Base-by-base conservation (phyloP, 2,329 filamentous ascomycete genomes). In the Dactylella cylindrospora region DNA sequence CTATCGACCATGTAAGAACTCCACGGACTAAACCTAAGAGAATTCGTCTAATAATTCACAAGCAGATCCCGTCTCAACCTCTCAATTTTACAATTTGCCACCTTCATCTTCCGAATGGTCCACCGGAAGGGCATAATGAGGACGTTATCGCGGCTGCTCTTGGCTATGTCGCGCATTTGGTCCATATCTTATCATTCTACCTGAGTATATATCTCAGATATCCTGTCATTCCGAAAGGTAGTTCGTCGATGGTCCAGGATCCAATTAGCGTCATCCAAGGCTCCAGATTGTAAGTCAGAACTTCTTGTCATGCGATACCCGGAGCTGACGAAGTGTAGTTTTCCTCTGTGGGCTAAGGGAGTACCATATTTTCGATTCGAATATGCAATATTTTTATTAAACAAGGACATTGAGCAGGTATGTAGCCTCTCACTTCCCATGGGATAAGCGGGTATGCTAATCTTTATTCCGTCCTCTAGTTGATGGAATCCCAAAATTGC, bases 371-470 rank as follows among this genome's bases (percentile, higher is more conserved):
- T 91, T 75, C 84, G 91, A 2, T 97, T 97, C 72, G 91, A 97
- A 69, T 98, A 97, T 72, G 93, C 79, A 8, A 93, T 95, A 71
- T 98, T 97, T 69, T 76, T 97, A n/a, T 79, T 98, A 10, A 97
- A 97, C 75, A 96, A 97, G 74, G 78, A 97, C 70, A 90, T 98
- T 52, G 90, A 97, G 38, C 67, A 68, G 55, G 66, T 68, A 44
- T 45, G 51, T 19, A 20, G 4, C 8, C 22, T 4, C 13, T 9
- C 4, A 5, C 17, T 9, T 13, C 2, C 29, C n/a, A 12, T 6
- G 13, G 19, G 15, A 12, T 45, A 17, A 3, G 19, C 33, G 15
- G 10, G 2, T 35, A n/a, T 26, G 23, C 33, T 62, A 25, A 43
- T 23, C 13, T 8, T 15, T 33, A 15, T 10, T n/a, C 31, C n/a